phyloP scores from a whole-genome alignment of 2,329 filamentous ascomycete genomes.

The Colletotrichum musicola region DNA sequence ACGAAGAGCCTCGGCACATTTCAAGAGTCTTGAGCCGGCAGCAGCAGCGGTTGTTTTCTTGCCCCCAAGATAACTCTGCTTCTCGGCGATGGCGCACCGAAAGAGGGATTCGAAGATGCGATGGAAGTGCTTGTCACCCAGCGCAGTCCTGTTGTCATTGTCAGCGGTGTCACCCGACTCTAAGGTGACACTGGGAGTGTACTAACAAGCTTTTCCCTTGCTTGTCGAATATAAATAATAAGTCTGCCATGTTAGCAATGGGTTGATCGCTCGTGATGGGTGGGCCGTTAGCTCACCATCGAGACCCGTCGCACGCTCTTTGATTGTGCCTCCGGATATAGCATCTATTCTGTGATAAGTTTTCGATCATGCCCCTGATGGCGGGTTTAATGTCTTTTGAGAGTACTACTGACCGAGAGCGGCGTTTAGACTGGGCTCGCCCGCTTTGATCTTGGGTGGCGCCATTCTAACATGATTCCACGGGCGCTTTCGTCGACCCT shows the following conservation, averaged over 20 bases:
- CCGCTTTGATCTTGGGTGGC: constrained; percentile 32
- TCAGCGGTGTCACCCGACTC: background rate
- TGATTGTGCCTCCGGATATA: constrained; percentile 46
- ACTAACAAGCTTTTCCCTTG: constrained; percentile 53
- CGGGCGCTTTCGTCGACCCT: background rate
- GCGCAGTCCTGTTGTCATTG: constrained; percentile 45
- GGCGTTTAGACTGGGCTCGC: constrained; percentile 35
- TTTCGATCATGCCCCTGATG: background rate
- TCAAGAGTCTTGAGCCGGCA: constrained; percentile 70
- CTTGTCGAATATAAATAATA: constrained; percentile 53
- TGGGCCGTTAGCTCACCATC: constrained; percentile 50
- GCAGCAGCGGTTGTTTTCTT: constrained; percentile 64
- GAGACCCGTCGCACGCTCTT: constrained; percentile 55
- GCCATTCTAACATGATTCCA: constrained; percentile 6
- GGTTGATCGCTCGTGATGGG: background rate
- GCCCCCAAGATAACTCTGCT: constrained; percentile 70
- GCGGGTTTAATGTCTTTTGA: background rate
- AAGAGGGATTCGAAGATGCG: constrained; percentile 86
- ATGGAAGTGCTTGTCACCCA: constrained; percentile 85
- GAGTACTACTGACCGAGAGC: constrained; percentile 28
- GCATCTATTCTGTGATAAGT: constrained; percentile 44
- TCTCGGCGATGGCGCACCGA: constrained; percentile 75
- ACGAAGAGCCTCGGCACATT: constrained; percentile 79
- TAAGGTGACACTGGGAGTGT: background rate
- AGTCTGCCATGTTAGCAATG: constrained; percentile 44